These are phyloP conservation scores for Seiridium cupressi DNA, from an alignment of 2,329 filamentous ascomycete genomes.

Conservation along the genomic window DNA sequence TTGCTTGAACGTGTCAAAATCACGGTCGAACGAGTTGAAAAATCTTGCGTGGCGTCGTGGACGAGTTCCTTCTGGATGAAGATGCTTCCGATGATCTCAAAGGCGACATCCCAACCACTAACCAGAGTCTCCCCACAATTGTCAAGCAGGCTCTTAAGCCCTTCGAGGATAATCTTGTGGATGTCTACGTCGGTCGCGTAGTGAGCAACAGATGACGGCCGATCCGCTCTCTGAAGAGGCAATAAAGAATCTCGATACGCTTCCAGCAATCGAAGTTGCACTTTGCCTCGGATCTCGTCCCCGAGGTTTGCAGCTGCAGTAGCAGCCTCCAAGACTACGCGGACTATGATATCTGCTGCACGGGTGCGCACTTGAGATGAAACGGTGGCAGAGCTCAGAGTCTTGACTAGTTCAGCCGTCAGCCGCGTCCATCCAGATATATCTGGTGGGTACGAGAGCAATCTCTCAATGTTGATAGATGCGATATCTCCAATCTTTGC, in stretches of 20 bases:
- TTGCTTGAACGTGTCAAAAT: slow-evolving; percentile 63
- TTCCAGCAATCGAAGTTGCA: slow-evolving; percentile 71
- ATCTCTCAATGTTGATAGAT: slow-evolving; percentile 70
- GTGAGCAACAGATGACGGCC: slow-evolving; percentile 53
- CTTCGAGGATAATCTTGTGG: slow-evolving; percentile 76
- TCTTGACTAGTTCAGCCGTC: slow-evolving; percentile 50
- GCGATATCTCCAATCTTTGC: slow-evolving; percentile 73
- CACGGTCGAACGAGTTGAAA: slow-evolving; percentile 26
- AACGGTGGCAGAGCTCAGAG: slow-evolving; percentile 45
- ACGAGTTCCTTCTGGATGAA: slow-evolving; percentile 53
- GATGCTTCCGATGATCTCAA: slow-evolving; percentile 80
- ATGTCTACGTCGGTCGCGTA: slow-evolving; percentile 72
- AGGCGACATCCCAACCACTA: slow-evolving; percentile 81
- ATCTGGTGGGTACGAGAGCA: slow-evolving; percentile 65
- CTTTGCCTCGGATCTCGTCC: slow-evolving; percentile 49
- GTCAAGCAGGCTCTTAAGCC: slow-evolving; percentile 79
- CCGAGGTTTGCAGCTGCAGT: slow-evolving; percentile 52
- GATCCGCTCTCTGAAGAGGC: slow-evolving; percentile 53
- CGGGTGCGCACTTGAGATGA: slow-evolving; percentile 53
- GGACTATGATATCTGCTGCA: slow-evolving; percentile 64
- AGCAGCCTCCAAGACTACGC: slow-evolving; percentile 56
- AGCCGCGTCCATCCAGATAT: slow-evolving; percentile 76
- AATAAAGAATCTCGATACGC: slow-evolving; percentile 62
- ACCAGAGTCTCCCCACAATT: slow-evolving; percentile 82
- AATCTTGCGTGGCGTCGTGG: slow-evolving; percentile 30